Conservation (phyloP, 1,284 basidiomycete genomes). For the Takashimella koratensis region DNA sequence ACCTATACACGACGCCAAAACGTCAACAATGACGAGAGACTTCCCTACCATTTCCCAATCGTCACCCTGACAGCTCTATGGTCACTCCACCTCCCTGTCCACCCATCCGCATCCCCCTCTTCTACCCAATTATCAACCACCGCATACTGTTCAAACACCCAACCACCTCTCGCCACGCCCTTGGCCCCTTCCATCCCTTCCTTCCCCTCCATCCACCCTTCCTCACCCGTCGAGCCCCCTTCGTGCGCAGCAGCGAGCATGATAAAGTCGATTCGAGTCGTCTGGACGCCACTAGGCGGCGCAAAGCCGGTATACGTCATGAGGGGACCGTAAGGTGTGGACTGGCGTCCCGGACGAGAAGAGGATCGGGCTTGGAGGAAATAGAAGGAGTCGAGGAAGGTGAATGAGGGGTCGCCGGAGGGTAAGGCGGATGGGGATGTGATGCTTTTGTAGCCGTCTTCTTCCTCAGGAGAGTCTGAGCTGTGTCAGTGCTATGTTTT, state of each 20-base stretch:
- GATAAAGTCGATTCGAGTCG: constrained; percentile 41
- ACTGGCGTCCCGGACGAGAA: constrained; percentile 12
- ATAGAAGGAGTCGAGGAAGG: constrained; percentile 35
- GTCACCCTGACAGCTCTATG: constrained; percentile 40
- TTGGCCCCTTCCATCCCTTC: not conserved
- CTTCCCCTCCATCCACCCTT: no score
- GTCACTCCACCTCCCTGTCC: constrained; percentile 44
- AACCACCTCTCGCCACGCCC: constrained; percentile 20
- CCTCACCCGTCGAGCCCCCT: not conserved
- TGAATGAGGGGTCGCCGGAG: constrained; percentile 20
- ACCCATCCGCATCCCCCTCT: constrained; percentile 30
- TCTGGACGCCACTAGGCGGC: constrained; percentile 19
- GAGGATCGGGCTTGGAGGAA: constrained; percentile 18
- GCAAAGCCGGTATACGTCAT: constrained; percentile 40
- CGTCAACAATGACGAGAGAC: no score
- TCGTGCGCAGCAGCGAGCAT: constrained; percentile 26
- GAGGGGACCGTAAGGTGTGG: constrained; percentile 31
- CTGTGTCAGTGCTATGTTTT: not conserved
- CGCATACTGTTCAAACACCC: constrained; percentile 28
- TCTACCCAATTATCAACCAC: constrained; percentile 43
- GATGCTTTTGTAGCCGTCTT: constrained; percentile 45
- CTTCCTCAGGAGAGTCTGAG: constrained; percentile 41
- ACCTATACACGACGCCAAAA: no score
- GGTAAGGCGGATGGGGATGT: constrained; percentile 27
- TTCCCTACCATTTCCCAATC: constrained; percentile 4